These are phyloP conservation scores for Chlamydomonas asymmetrica DNA, from an alignment of 139 green algal species.

Conservation along the genomic window DNA sequence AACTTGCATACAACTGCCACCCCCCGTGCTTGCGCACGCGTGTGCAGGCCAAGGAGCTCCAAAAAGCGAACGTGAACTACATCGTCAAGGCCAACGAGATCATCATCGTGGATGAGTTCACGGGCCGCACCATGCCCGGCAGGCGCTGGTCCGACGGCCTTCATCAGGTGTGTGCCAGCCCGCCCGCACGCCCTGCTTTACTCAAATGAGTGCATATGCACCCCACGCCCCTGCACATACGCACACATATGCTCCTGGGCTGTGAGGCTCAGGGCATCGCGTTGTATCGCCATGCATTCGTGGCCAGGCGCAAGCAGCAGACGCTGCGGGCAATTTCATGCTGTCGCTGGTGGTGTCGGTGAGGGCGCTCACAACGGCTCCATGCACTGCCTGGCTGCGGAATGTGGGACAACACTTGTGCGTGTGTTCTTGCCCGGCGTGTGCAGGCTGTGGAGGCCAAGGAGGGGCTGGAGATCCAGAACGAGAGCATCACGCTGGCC, in stretches of 20 bases:
- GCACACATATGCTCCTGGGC: not conserved
- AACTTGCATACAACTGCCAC: no score
- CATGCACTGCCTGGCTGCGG: no score
- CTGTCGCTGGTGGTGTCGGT: no score
- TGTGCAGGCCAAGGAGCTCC: constrained; percentile 91
- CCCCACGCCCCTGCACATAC: not conserved
- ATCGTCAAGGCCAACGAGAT: constrained; percentile 91
- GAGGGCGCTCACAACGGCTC: no score
- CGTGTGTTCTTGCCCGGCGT: not conserved
- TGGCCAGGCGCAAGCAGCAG: no score
- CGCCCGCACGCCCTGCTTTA: not conserved
- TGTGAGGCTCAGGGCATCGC: not conserved
- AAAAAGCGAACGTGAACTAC: constrained; percentile 90
- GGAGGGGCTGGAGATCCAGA: constrained; percentile 93
- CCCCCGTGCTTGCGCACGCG: no score
- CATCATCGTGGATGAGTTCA: constrained; percentile 99
- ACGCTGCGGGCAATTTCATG: no score
- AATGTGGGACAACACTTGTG: no score
- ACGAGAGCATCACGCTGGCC: constrained; percentile 94
- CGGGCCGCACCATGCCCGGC: constrained; percentile 91
- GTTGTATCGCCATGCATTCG: not conserved
- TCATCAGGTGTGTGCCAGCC: constrained; percentile 61
- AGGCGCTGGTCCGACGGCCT: constrained; percentile 91
- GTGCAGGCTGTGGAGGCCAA: constrained; percentile 95
- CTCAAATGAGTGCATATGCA: not conserved